These are phyloP conservation scores for Pezicula radicicola DNA, from an alignment of 2,329 filamentous ascomycete genomes.

Conservation along the genomic window DNA sequence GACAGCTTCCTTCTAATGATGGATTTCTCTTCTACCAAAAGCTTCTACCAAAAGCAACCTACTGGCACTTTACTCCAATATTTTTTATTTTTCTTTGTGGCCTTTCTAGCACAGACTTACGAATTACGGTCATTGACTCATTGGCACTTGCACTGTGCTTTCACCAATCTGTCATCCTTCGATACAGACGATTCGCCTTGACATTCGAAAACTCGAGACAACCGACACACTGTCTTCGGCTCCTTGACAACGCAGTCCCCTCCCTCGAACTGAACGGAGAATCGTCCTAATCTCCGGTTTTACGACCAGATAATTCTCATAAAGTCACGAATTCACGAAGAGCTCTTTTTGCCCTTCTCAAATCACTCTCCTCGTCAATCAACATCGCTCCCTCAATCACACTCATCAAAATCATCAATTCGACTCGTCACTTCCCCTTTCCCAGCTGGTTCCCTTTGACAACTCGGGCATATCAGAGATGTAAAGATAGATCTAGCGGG, in stretches of 20 bases:
- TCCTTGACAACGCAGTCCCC: constrained; percentile 30
- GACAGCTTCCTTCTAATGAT: constrained; percentile 29
- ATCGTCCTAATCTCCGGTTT: constrained; percentile 33
- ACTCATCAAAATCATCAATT: not conserved
- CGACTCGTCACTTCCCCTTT: not conserved
- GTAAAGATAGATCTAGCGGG: not conserved
- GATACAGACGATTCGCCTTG: constrained; percentile 32
- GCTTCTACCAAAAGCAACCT: constrained; percentile 31
- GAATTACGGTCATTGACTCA: constrained; percentile 33
- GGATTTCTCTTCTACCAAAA: constrained; percentile 19
- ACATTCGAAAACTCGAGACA: constrained; percentile 29
- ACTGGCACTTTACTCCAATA: constrained; percentile 26
- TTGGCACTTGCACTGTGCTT: constrained; percentile 25
- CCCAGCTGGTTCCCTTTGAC: not conserved
- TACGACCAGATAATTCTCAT: constrained; percentile 29
- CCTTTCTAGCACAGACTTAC: constrained; percentile 31
- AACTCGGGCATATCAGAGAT: not conserved
- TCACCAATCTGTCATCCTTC: constrained; percentile 23
- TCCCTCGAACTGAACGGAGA: constrained; percentile 30
- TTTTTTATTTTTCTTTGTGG: constrained; percentile 21
- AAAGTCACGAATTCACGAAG: constrained; percentile 26
- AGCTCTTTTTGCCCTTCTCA: constrained; percentile 15
- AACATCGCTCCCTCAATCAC: not conserved
- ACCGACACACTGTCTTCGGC: constrained; percentile 31
- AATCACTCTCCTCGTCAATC: not conserved